These are phyloP conservation scores for Astrocystis sublimbata DNA, from an alignment of 495 filamentous ascomycete genomes.

Conservation along the genomic window DNA sequence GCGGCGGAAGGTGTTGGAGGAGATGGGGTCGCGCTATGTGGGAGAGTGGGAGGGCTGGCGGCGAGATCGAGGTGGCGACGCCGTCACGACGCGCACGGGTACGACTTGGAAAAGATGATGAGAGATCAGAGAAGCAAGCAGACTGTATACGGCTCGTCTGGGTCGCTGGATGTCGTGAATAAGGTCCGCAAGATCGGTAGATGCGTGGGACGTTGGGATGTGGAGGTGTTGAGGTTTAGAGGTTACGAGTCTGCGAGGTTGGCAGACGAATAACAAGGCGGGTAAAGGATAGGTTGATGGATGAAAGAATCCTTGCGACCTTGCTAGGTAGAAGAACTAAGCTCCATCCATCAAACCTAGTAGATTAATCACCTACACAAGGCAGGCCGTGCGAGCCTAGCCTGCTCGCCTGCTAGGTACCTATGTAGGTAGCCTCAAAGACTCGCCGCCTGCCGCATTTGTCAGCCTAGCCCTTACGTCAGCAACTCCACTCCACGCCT, in stretches of 20 bases:
- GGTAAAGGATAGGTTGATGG: conserved; percentile 11
- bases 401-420: no score
- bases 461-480: conserved; percentile 17
- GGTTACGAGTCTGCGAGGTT: no score
- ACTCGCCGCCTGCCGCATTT: conserved; percentile 21
- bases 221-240: no score
- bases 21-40: conserved; percentile 1
- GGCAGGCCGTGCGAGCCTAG: no score
- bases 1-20: conserved; percentile 2
- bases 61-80: conserved; percentile 10
- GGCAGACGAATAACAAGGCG: conserved; percentile 7
- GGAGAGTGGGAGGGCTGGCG: conserved; percentile 7
- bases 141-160: not conserved
- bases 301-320: conserved; percentile 18
- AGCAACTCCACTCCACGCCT: not conserved
- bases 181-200: not conserved
- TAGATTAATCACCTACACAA: conserved; percentile 1
- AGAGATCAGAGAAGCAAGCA: conserved; percentile 2
- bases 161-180: not conserved
- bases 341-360: no score
- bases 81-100: conserved; percentile 16
- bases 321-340: no score
- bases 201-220: not conserved
- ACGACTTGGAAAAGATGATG: not conserved
- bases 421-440: not conserved